Evolutionary conservation across 106 monocot species (phyloP), one percentile per base, ranked within the genome.

Genomic region (Platanthera zijinensis): DNA sequence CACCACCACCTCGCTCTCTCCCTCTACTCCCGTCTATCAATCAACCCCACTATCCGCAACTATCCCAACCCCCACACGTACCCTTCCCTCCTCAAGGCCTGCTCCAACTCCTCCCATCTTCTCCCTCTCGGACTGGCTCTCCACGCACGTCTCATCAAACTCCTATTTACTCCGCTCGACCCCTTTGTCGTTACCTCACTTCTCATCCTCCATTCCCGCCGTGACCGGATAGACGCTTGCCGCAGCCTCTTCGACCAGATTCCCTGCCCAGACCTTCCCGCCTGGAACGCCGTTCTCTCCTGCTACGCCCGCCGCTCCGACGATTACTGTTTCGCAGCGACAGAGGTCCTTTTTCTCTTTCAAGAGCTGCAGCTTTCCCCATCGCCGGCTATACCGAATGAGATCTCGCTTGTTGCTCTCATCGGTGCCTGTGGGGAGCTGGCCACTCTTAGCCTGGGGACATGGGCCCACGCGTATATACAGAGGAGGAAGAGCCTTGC

Each of bases 91-190:
- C 80, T 89, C 62, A 78, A 72, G 25, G 75, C 76, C 10, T 80
- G 86, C 32, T 50, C 45, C 10, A 0, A 64, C 32, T 49, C 48
- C 13, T 64, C 78, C 2, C 56, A 8, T 7, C 46, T 39, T 18
- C 15, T 30, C 52, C 54, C 68, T 19, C 46, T 39, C 22, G 83
- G 83, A 50, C 79, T 46, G 32, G 74, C 74, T 10, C 84, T 89
- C 46, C 86, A 84, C 59, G 71, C 89, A 32, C 89, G 84, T 28
- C 6, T 86, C 17, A 8, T 86, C n/a, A 89, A 89, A 66, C 79
- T 68, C 75, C 82, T 84, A 11, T 74, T 71, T 5, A 53, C 48
- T 14, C 46, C 51, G 1, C 73, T 14, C 13, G 89, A 89, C 68
- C 64, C 51, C 13, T 78, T 82, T 48, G 80, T 89, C 57, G 18